Base-by-base conservation (phyloP, 306 rosid genomes). In the Ormosia semicastrata region DNA sequence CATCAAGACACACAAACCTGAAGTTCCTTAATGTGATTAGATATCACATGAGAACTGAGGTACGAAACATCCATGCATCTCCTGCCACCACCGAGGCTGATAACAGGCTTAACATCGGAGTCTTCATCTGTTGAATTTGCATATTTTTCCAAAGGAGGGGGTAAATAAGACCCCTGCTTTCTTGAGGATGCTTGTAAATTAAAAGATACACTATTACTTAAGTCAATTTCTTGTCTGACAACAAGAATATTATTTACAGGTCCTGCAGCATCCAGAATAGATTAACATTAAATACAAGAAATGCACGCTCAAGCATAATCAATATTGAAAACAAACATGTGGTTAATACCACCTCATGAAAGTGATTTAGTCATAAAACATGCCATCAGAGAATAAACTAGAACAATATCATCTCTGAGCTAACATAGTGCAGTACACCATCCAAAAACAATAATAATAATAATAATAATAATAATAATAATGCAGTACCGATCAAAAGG, bases 81-180 rank as follows among this genome's bases (percentile, higher is more conserved):
- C 47, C 30, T n/a, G 76, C 79, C 81, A 81, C 56, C 71, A 12
- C 82, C 85, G 58, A 81, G 87, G 82, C 86, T 81, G 56, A 90
- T 46, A 62, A 83, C 36, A 7, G 83, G 77, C 80, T 77, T 88
- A 32, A 44, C 47, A 40, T 84, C 85, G 3, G 70, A 56, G 29
- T 74, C 89, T 66, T 85, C 93, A 36, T 80, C 86, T 3, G 66
- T 66, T 57, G 88, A 64, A 83, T 90, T 87, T 66, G 71, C 49
- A 73, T 85, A 84, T 84, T 92, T 92, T 76, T 90, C 93, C 69
- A 91, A 78, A 7, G 88, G 80, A 77, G 94, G 92, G 54, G 94
- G 89, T 32, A 89, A 52, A 34, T 79, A 75, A 30, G 85, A 85
- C 14, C 86, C 91, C 1, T 85, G 89, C 88, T 77, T 89, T 83